Base-by-base conservation (phyloP, 257 asterid genomes). In the Salvia splendens region DNA sequence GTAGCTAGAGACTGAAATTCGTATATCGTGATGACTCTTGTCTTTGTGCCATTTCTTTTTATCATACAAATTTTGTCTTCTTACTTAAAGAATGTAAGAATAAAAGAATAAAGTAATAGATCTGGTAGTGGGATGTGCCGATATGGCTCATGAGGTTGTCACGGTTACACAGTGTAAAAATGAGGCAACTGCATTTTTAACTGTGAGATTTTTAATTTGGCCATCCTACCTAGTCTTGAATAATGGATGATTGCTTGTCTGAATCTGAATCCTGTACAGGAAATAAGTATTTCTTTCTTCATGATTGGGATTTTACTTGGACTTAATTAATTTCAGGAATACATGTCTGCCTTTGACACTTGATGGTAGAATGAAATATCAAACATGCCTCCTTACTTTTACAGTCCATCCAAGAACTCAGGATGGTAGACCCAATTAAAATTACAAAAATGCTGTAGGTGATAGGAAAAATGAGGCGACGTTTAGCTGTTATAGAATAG, bases 341-440 rank as follows among this genome's bases (percentile, higher is more conserved):
- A 38, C 51, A 41, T 52, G 61, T 62, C 75, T 24, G 11, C 62
- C 30, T 17, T 20, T 33, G 41, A 48, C 61, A 62, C 17, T 33
- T 59, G 41, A 64, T 33, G 64, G 70, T 40, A 58, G 28, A 42
- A 51, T 45, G 71, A 3, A 51, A 59, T 50, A 11, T 14, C 6
- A 28, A 67, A 64, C 33, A 1, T 64, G 49, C 43, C 65, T 32
- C 75, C 58, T n/a, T 57, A 38, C 54, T 57, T 20, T 73, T 55
- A 40, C 9, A 17, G 70, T 7, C 16, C 32, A 69, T 43, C 47
- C 49, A 15, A 24, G 52, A 57, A 52, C 63, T 24, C 46, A 42
- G 65, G 16, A 57, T 49, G 68, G 12, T 28, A 42, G 17, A 47
- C 6, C 61, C 48, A 42, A 40, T 20, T 32, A 1, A 47, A 62